Evolutionary conservation across 1,139 yeast genomes (phyloP), one percentile per base, ranked within the genome.

Genomic region (Nakaseomyces sp.): DNA sequence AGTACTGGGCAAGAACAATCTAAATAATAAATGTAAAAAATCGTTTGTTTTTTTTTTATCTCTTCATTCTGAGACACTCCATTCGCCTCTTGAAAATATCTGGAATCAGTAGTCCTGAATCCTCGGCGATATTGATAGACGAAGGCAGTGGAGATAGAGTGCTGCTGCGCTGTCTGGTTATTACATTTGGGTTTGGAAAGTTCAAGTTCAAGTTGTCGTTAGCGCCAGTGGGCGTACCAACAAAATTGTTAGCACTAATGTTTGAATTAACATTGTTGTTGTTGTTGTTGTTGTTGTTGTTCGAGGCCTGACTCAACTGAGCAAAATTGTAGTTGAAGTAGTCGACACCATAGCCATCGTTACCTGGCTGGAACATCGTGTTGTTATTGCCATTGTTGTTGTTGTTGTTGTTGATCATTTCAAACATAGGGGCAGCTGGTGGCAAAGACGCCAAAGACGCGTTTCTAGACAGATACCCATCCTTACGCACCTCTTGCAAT

Each of bases 401-500:
- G 3, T 12, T 19, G 24, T 32, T 32, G 12, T n/a, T 5, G 37
- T 20, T 35, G 32, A 45, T 40, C 44, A 47, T 42, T 36, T 46
- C 50, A 43, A 45, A 42, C 38, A 47, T 43, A n/a, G 50, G 50
- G 8, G 52, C n/a, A n/a, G n/a, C 51, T 18, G 49, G 47, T 12
- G 43, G 40, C 31, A 52, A 32, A 5, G 58, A 55, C 8, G 48
- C 37, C 8, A 51, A 42, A 5, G 63, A 57, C 19, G 47, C 49
- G 37, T 54, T 53, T 38, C 61, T 51, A 13, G 61, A 53, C 10
- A 47, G 33, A 37, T 47, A 53, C 17, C 52, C 53, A 15, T 61
- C 66, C 37, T 52, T 57, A 43, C 52, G 53, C 8, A 60, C 53
- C 45, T 63, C 66, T 24, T 49, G 53, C 20, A 54, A 43, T 13